Evolutionary conservation across 768 basidiomycete genomes (phyloP).

Genomic region (Rhizopogon roseolus): DNA sequence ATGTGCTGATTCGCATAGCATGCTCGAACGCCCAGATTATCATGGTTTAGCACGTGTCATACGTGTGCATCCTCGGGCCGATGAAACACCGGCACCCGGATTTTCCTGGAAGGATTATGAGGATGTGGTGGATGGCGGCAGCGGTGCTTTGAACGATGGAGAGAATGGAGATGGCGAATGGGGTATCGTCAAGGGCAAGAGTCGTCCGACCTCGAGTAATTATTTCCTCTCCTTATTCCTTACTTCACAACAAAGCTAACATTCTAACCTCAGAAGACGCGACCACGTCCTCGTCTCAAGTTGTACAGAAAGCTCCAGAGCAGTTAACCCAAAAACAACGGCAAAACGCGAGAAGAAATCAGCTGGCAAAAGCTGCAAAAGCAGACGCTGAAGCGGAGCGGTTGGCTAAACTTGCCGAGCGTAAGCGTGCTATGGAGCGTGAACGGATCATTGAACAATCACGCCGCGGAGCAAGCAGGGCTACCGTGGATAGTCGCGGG

Average conservation of each 20-base stretch:
- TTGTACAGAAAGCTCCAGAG: conserved; percentile 33
- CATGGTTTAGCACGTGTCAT: conserved; percentile 59
- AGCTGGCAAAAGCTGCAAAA: conserved; percentile 54
- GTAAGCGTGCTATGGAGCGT: conserved; percentile 57
- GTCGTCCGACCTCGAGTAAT: conserved; percentile 39
- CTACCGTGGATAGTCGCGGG: conserved; percentile 50
- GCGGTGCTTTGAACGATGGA: conserved; percentile 45
- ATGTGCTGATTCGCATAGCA: conserved; percentile 34
- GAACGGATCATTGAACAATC: conserved; percentile 44
- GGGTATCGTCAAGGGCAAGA: conserved; percentile 66
- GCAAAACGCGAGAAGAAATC: conserved; percentile 57
- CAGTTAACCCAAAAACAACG: conserved; percentile 63
- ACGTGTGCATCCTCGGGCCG: conserved; percentile 56
- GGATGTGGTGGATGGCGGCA: conserved; percentile 39
- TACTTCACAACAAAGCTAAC: conserved; percentile 1
- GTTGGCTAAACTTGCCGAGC: conserved; percentile 45
- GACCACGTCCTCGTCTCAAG: conserved; percentile 4
- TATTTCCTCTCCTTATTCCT: not conserved
- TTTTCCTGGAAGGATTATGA: conserved; percentile 80
- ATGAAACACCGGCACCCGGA: conserved; percentile 56
- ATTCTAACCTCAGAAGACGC: conserved; percentile 11
- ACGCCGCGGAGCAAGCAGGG: conserved; percentile 25
- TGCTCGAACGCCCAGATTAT: conserved; percentile 57
- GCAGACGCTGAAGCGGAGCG: conserved; percentile 50
- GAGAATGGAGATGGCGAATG: conserved; percentile 68